Percentiles rank a stretch among this genome's conserved stretches.
Evolutionary conservation across 2,329 filamentous ascomycete species (phyloP).

Genomic region (Hypoxylon sp.): DNA sequence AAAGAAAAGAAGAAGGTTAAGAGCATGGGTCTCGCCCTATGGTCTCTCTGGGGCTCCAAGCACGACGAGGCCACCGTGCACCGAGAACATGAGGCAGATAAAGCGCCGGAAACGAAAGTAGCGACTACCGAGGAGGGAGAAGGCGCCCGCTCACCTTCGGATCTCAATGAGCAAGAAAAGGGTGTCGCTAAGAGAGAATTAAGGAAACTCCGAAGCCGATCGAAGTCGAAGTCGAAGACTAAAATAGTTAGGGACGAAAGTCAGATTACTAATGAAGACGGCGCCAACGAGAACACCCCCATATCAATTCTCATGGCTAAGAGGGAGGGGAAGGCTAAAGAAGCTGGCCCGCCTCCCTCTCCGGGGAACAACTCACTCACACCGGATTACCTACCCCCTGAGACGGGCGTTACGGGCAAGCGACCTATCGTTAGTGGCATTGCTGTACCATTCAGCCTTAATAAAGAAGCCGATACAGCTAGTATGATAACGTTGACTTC

Average conservation of each 20-base stretch:
- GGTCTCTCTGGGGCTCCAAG: slow-evolving; percentile 90
- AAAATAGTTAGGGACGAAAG: slow-evolving; percentile 67
- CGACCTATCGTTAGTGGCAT: slow-evolving; percentile 77
- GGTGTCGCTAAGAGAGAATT: slow-evolving; percentile 45
- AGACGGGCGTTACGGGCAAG: slow-evolving; percentile 70
- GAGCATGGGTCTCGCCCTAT: slow-evolving; percentile 80
- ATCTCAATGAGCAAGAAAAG: slow-evolving; percentile 59
- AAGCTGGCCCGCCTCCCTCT: slow-evolving; percentile 47
- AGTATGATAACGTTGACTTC: slow-evolving; percentile 78
- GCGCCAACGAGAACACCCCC: slow-evolving; percentile 58
- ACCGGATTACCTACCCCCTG: slow-evolving; percentile 59
- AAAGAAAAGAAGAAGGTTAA: slow-evolving; percentile 71
- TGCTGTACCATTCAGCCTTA: slow-evolving; percentile 80
- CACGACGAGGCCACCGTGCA: slow-evolving; percentile 84
- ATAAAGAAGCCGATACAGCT: slow-evolving; percentile 73
- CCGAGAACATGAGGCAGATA: slow-evolving; percentile 68
- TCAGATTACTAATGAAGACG: slow-evolving; percentile 57
- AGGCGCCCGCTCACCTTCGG: slow-evolving; percentile 60
- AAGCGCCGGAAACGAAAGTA: slow-evolving; percentile 53
- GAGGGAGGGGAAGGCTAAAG: slow-evolving; percentile 58
- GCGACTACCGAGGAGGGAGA: slow-evolving; percentile 60
- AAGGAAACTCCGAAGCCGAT: slow-evolving; percentile 57
- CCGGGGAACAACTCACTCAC: slow-evolving; percentile 60
- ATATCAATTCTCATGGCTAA: slow-evolving; percentile 61
- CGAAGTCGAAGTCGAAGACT: slow-evolving; percentile 62